Evolutionary conservation across 805 yeast species (phyloP).

Genomic region (Candida multigemmis): DNA sequence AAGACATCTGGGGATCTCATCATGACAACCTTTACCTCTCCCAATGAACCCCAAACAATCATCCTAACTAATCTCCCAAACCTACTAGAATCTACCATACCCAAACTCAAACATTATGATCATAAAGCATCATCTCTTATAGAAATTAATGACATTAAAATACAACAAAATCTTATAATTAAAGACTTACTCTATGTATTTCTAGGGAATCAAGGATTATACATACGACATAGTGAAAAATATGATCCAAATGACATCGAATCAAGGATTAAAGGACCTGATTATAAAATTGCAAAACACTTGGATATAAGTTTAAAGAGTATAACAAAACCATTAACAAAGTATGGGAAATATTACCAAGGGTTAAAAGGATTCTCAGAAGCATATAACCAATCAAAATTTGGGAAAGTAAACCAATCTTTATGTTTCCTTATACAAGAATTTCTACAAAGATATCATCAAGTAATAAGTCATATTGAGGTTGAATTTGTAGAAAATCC

Average conservation of each 20-base stretch:
- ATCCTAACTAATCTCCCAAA: no score
- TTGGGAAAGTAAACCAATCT: constrained; percentile 70
- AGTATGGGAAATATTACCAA: constrained; percentile 53
- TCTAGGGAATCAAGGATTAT: constrained; percentile 69
- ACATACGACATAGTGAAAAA: constrained; percentile 57
- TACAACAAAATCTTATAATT: constrained; percentile 67
- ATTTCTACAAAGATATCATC: constrained; percentile 16
- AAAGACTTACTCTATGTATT: constrained; percentile 64
- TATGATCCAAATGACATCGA: constrained; percentile 39
- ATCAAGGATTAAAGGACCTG: constrained; percentile 57
- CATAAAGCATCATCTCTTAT: no score
- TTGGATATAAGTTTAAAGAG: constrained; percentile 70
- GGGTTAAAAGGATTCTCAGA: constrained; percentile 55
- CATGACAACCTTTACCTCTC: no score
- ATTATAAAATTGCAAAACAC: constrained; percentile 59
- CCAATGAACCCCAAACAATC: no score
- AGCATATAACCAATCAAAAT: constrained; percentile 40
- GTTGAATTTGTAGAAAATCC: constrained; percentile 38
- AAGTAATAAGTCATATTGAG: constrained; percentile 38
- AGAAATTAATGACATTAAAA: constrained; percentile 36
- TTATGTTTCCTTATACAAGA: constrained; percentile 50
- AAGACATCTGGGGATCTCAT: no score
- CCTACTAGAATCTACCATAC: no score
- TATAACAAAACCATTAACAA: constrained; percentile 51
- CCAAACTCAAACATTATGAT: no score